Conservation (phyloP, 176 grass and related monocot species). For the Juncus effusus region DNA sequence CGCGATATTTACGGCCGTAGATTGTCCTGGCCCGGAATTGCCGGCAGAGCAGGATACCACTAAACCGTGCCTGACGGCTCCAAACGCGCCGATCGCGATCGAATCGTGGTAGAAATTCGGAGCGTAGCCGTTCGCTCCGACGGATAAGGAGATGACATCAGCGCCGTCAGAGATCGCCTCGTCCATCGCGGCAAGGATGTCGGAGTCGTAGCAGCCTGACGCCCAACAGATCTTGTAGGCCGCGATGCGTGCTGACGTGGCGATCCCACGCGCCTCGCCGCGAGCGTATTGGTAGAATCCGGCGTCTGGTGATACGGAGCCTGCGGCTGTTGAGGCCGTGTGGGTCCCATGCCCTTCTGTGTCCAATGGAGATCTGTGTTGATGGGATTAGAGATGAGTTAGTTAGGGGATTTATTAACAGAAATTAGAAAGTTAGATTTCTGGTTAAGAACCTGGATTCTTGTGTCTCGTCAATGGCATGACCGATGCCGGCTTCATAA, state of each 20-base stretch:
- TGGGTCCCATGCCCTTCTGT: conserved; percentile 86
- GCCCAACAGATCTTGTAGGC: conserved; percentile 94
- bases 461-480: conserved; percentile 48
- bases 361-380: conserved; percentile 59
- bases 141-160: conserved; percentile 75
- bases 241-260: conserved; percentile 52
- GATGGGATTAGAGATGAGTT: too few relatives aligned
- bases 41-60: conserved; percentile 76
- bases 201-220: conserved; percentile 67
- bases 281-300: conserved; percentile 54
- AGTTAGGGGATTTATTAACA: too few relatives aligned
- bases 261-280: conserved; percentile 61
- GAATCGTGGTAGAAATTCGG: conserved; percentile 48
- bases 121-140: conserved; percentile 44
- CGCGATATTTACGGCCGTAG: conserved; percentile 61
- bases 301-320: conserved; percentile 22
- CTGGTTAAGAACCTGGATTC: conserved; percentile 40
- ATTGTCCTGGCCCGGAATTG: conserved; percentile 57
- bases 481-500: conserved; percentile 51
- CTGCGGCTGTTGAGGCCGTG: conserved; percentile 72
- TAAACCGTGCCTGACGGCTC: conserved; percentile 49
- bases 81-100: conserved; percentile 73
- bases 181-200: conserved; percentile 79
- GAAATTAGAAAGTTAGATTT: too few relatives aligned
- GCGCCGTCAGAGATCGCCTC: conserved; percentile 66